These are phyloP conservation scores for Yamadazyma kanchanaburiensis DNA, from an alignment of 1,139 yeast genomes.

Conservation along the genomic window DNA sequence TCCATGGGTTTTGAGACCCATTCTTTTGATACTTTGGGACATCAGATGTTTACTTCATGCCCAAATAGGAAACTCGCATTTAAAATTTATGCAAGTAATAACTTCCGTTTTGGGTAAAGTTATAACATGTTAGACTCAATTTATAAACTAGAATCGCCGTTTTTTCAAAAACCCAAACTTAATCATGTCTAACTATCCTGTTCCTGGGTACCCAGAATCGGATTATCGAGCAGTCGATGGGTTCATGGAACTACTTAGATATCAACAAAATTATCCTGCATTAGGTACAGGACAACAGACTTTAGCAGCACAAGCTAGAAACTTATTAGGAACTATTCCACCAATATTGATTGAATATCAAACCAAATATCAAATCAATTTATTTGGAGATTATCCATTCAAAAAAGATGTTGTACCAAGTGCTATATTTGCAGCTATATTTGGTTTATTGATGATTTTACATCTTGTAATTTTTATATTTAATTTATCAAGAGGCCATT, in stretches of 20 bases:
- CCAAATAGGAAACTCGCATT: slow-evolving; percentile 3
- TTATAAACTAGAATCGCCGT: no score
- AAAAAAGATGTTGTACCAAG: slow-evolving; percentile 29
- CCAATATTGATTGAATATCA: slow-evolving; percentile 12
- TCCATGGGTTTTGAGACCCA: no score
- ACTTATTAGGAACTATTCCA: slow-evolving; percentile 14
- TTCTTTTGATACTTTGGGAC: no score
- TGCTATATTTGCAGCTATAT: slow-evolving; percentile 29
- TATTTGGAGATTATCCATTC: slow-evolving; percentile 38
- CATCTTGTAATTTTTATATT: slow-evolving; percentile 28
- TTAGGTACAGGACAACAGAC: slow-evolving; percentile 15
- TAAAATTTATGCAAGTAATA: slow-evolving; percentile 2
- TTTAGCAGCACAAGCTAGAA: slow-evolving; percentile 12
- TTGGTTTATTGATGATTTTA: slow-evolving; percentile 22
- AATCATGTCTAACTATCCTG: slow-evolving; percentile 6
- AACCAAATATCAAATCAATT: slow-evolving; percentile 13
- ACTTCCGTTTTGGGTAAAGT: slow-evolving; percentile 1
- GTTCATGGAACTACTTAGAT: slow-evolving; percentile 26
- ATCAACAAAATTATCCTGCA: slow-evolving; percentile 19
- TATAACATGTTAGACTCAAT: no score
- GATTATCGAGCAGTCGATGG: slow-evolving; percentile 26
- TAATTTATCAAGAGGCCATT: slow-evolving; percentile 35
- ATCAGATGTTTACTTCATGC: slow-evolving; percentile 1
- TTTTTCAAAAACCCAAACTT: neutral
- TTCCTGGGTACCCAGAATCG: slow-evolving; percentile 8